Base-by-base conservation (phyloP, 2,329 filamentous ascomycete species). In the Talaromyces sp. region DNA sequence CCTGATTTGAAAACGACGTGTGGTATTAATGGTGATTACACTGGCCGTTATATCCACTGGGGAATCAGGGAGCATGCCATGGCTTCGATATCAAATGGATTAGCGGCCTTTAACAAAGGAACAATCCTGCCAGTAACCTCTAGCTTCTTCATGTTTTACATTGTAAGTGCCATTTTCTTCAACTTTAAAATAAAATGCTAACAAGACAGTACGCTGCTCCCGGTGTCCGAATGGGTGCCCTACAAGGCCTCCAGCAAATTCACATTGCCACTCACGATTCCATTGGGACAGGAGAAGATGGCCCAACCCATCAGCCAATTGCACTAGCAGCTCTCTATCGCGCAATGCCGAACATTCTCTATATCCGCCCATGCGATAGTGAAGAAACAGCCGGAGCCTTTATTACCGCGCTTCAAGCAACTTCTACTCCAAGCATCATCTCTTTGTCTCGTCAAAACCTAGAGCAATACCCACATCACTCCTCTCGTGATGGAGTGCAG, bases 81-180 rank as follows among this genome's bases (percentile, higher is more conserved):
- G 85, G 76, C 75, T 2, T 90, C 90, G 73, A 91, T 96, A 80
- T 90, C 96, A 83, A 96, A 96, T 68, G 86, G 85, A 3, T 72
- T 88, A 4, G 85, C 86, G 0, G 86, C 86, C 1, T 88, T 79
- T 63, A 75, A 77, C 62, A 81, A 78, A 40, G 81, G 79, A 28
- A 85, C 83, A 0, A 80, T 87, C 65, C 72, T 87, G 7, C 85
- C 85, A 0, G 73, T 87, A 40, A 87, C 85, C 0, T 82, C 82
- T 0, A 80, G 79, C 4, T 87, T 87, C 73, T 86, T 87, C 76
- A 87, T 87, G 82, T 87, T 87, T 71, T 87, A 87, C 66, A 34
- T 60, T 34, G 57, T 59, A 33, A 55, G 50, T 14, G 34, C 6
- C 7, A 18, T 16, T 40, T 40, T 40, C 4, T 40, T n/a, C 36